Evolutionary conservation across 148 eudicot genomes (phyloP).

Genomic region (Nepenthes mirabilis): DNA sequence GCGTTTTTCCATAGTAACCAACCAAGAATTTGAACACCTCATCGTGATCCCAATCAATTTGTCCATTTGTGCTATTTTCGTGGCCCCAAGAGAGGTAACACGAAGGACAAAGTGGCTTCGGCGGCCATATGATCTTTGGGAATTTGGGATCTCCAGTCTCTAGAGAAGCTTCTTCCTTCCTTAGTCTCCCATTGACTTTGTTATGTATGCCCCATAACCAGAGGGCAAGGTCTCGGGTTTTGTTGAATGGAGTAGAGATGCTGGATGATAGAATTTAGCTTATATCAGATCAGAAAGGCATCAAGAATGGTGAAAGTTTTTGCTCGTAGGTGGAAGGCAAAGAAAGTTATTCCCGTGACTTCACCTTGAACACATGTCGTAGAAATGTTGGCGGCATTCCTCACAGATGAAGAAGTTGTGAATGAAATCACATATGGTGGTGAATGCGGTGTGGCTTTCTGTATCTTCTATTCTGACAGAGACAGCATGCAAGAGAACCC

Average conservation of each 20-base stretch:
- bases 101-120: slow-evolving; percentile 75
- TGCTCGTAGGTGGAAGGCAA: background rate
- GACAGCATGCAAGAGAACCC: slow-evolving; percentile 87
- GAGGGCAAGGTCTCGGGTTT: slow-evolving; percentile 61
- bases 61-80: slow-evolving; percentile 11
- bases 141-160: slow-evolving; percentile 68
- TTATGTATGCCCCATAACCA: slow-evolving; percentile 95
- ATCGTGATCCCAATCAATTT: slow-evolving; percentile 47
- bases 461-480: slow-evolving; percentile 88
- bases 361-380: slow-evolving; percentile 87
- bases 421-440: slow-evolving; percentile 68
- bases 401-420: slow-evolving; percentile 86
- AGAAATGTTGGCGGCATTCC: slow-evolving; percentile 89
- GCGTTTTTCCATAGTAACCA: slow-evolving; percentile 59
- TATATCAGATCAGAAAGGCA: slow-evolving; percentile 5
- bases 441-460: slow-evolving; percentile 75
- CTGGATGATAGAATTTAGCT: slow-evolving; percentile 23
- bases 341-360: slow-evolving; percentile 1
- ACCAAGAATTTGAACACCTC: slow-evolving; percentile 71
- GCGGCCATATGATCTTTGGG: slow-evolving; percentile 85
- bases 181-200: slow-evolving; percentile 66
- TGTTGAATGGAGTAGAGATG: slow-evolving; percentile 57
- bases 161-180: slow-evolving; percentile 54
- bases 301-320: background rate
- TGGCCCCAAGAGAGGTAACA: slow-evolving; percentile 32